phyloP scores from a whole-genome alignment of 768 basidiomycete species.

The Glaciozyma martinii region DNA sequence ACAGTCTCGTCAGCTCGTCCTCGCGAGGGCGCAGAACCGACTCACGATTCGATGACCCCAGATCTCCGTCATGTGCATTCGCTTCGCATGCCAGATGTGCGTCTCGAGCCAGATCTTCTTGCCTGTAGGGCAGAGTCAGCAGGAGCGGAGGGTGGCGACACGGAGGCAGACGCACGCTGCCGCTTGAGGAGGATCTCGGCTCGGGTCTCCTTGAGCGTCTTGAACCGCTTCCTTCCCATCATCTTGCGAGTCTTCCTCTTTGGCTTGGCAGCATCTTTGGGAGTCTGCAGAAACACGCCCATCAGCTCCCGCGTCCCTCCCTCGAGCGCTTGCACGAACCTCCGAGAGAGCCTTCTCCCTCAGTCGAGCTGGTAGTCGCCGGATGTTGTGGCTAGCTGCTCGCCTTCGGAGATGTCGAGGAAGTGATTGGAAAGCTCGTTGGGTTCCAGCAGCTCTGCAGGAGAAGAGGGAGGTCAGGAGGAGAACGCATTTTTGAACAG shows the following conservation, averaged over 20 bases:
- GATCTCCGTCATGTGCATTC: constrained; percentile 85
- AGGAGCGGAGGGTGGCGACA: not conserved
- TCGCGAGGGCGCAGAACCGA: not conserved
- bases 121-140: constrained; percentile 43
- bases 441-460: constrained; percentile 29
- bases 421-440: constrained; percentile 68
- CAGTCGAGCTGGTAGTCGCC: constrained; percentile 75
- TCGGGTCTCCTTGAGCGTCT: not conserved
- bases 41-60: constrained; percentile 84
- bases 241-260: constrained; percentile 25
- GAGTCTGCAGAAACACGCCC: constrained; percentile 3
- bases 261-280: constrained; percentile 28
- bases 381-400: constrained; percentile 89
- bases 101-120: constrained; percentile 91
- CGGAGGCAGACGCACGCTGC: constrained; percentile 51
- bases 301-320: not conserved
- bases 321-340: constrained; percentile 43
- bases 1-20: not conserved
- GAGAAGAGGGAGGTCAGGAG: not conserved
- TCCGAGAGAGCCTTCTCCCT: constrained; percentile 73
- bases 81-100: constrained; percentile 93
- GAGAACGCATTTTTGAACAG: not conserved
- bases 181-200: constrained; percentile 43
- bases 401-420: constrained; percentile 83
- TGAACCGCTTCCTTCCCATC: constrained; percentile 34